A percentile compares a stretch with the other conserved stretches of the same genome.
Conservation (phyloP, 2,329 filamentous ascomycete species). For the Pestalotiopsis sp. region DNA sequence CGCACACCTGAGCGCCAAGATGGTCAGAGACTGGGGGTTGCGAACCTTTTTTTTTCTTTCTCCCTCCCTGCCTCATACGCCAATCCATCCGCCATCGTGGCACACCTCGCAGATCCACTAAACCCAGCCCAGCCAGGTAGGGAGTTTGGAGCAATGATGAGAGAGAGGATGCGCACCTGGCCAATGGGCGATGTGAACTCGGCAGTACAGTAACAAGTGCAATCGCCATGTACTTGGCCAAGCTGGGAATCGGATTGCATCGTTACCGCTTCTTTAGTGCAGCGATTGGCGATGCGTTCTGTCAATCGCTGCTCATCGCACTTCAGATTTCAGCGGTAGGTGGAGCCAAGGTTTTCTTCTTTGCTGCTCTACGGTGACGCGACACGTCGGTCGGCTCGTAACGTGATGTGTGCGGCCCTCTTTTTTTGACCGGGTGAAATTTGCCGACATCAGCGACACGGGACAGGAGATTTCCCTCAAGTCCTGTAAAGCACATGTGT, state of each 20-base stretch:
- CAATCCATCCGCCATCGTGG: conserved; percentile 1
- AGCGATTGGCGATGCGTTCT: conserved; percentile 3
- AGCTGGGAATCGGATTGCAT: neutral
- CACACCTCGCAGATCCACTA: conserved; percentile 2
- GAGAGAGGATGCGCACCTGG: neutral
- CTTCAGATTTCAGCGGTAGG: neutral
- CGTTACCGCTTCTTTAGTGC: neutral
- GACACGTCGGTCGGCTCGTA: neutral
- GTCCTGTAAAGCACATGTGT: neutral
- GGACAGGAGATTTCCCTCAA: neutral
- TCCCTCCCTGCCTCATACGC: neutral
- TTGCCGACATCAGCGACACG: neutral
- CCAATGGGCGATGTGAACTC: neutral
- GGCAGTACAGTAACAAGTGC: neutral
- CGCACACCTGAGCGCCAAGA: neutral
- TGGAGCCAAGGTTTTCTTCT: neutral
- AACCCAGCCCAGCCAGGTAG: neutral
- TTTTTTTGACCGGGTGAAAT: neutral
- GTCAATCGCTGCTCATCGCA: conserved; percentile 10
- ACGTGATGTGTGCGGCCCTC: neutral
- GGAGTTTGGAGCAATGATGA: neutral
- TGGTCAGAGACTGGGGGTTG: neutral
- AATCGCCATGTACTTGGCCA: neutral
- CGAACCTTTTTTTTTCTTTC: neutral
- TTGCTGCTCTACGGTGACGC: neutral